phyloP scores from a whole-genome alignment of 1,139 yeast genomes.

The Diutina sp. region DNA sequence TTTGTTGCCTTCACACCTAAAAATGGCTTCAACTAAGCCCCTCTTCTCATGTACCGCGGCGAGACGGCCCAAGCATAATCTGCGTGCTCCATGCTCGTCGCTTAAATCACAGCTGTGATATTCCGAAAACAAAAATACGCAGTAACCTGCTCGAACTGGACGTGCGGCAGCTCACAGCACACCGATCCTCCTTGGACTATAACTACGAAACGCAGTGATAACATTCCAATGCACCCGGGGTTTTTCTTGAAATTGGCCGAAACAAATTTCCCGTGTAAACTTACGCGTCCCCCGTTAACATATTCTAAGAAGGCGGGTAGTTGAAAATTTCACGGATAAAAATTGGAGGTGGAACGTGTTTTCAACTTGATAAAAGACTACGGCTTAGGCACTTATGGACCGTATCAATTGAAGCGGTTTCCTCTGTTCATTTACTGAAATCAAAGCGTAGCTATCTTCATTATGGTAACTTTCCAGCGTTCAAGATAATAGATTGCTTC shows the following conservation, averaged over 20 bases:
- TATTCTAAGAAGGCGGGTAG: no score
- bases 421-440: no score
- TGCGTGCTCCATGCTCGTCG: not conserved
- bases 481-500: no score
- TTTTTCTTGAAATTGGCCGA: not conserved
- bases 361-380: no score
- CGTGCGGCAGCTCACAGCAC: not conserved
- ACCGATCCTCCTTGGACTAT: not conserved
- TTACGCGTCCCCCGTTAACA: not conserved
- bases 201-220: not conserved
- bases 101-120: not conserved
- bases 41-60: not conserved
- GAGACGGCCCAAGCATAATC: not conserved
- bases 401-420: no score
- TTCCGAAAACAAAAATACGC: not conserved
- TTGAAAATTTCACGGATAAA: no score
- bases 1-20: no score
- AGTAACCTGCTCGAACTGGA: not conserved
- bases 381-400: no score
- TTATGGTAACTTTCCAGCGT: no score
- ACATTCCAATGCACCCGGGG: not conserved
- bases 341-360: no score
- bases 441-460: no score
- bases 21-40: no score
- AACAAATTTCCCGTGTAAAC: not conserved